These are phyloP conservation scores for Hanseniaspora uvarum DNA, from an alignment of 1,139 yeast genomes.

Conservation along the genomic window DNA sequence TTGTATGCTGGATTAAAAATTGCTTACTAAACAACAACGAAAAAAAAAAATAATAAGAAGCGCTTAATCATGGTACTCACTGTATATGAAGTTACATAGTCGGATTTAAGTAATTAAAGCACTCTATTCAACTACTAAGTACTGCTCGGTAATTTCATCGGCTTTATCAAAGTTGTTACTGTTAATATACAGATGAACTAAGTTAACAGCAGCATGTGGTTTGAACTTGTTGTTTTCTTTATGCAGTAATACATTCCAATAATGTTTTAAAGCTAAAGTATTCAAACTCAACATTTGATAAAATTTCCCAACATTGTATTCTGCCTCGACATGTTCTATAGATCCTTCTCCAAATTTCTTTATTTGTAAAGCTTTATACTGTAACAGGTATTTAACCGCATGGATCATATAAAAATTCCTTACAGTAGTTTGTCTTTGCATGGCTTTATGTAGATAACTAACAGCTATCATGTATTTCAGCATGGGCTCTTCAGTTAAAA, in stretches of 20 bases:
- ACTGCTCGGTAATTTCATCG: constrained; percentile 49
- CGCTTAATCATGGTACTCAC: too few species aligned
- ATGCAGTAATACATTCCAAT: constrained; percentile 49
- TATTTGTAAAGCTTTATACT: constrained; percentile 47
- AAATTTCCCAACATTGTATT: constrained; percentile 72
- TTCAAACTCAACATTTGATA: constrained; percentile 75
- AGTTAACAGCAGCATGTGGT: constrained; percentile 77
- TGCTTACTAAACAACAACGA: neutral
- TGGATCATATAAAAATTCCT: constrained; percentile 81
- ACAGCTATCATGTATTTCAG: constrained; percentile 64
- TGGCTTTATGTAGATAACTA: constrained; percentile 79
- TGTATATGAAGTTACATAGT: neutral
- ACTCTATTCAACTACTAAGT: constrained; percentile 33
- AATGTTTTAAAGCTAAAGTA: constrained; percentile 60
- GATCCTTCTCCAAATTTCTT: constrained; percentile 29
- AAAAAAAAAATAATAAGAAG: neutral
- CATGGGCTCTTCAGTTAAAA: constrained; percentile 65
- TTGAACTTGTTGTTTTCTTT: constrained; percentile 47
- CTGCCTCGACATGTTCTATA: constrained; percentile 61
- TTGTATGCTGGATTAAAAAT: neutral
- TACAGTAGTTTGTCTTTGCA: constrained; percentile 79
- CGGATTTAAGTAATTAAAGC: neutral
- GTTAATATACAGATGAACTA: constrained; percentile 59
- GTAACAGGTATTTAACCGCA: constrained; percentile 67
- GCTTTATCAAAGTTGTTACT: constrained; percentile 67